Evolutionary conservation across 2,329 filamentous ascomycete species (phyloP).

Genomic region (Diaporthe vaccinii): DNA sequence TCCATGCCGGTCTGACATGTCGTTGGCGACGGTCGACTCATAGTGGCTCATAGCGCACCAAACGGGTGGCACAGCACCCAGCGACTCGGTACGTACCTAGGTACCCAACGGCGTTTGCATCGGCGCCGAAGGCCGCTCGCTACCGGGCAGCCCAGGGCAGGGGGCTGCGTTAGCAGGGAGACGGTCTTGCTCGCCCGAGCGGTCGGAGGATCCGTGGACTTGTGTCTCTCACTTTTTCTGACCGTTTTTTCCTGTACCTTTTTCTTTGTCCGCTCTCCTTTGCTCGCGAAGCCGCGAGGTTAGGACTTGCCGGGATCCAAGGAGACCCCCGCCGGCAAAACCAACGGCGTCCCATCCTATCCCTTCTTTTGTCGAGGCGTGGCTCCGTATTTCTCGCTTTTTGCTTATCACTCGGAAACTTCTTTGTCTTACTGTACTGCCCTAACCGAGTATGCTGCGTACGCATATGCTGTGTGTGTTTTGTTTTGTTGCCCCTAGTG

Average conservation of each 20-base stretch:
- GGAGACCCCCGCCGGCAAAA: slow-evolving; percentile 28
- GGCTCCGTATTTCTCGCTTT: background rate
- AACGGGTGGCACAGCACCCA: background rate
- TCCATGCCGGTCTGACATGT: slow-evolving; percentile 33
- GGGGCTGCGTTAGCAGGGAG: background rate
- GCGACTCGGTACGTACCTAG: slow-evolving; percentile 15
- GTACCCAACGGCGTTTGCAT: slow-evolving; percentile 19
- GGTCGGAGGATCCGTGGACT: slow-evolving; percentile 10
- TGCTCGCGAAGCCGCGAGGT: slow-evolving; percentile 22
- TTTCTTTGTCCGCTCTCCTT: background rate
- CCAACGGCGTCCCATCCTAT: slow-evolving; percentile 6
- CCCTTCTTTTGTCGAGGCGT: background rate
- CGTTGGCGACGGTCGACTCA: slow-evolving; percentile 4
- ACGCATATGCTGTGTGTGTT: background rate
- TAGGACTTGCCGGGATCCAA: background rate
- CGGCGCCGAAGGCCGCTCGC: slow-evolving; percentile 20
- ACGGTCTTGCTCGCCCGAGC: background rate
- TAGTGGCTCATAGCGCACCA: slow-evolving; percentile 24
- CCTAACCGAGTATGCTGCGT: background rate
- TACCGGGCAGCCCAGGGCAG: background rate
- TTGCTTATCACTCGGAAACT: background rate
- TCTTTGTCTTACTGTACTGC: slow-evolving; percentile 8
- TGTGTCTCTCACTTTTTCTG: background rate
- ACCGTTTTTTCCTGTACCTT: background rate
- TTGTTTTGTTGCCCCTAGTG: background rate